Conservation (phyloP, 352 stramenopile species). For the Halophytophthora batemanensis region DNA sequence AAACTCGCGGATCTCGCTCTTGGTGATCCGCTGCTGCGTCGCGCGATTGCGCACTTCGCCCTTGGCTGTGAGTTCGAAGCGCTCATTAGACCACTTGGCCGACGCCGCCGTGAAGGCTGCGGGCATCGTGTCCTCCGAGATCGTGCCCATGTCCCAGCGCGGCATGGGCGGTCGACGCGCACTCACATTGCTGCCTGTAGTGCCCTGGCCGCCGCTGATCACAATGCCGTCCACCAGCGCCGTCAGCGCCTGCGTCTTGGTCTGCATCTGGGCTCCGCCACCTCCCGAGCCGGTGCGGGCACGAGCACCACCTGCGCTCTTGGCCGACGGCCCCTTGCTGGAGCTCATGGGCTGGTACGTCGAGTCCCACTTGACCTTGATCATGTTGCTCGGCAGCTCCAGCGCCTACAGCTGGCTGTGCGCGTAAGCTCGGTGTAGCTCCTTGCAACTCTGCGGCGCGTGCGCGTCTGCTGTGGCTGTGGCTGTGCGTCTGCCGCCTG, state of each 20-base stretch:
- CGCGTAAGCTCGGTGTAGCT: too few species aligned
- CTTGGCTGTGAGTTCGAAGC: slow-evolving; percentile 53
- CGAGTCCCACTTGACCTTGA: slow-evolving; percentile 72
- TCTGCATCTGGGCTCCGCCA: slow-evolving; percentile 2
- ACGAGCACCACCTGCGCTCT: not conserved
- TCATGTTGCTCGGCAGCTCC: too few species aligned
- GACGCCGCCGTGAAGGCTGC: slow-evolving; percentile 35
- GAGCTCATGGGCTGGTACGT: slow-evolving; percentile 24
- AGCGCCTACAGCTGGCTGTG: too few species aligned
- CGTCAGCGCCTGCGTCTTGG: slow-evolving; percentile 21
- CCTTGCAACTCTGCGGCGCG: too few species aligned
- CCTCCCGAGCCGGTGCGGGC: slow-evolving; percentile 2
- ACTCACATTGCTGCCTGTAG: slow-evolving; percentile 11
- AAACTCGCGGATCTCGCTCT: slow-evolving; percentile 63
- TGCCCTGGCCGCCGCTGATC: slow-evolving; percentile 14
- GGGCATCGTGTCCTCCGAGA: slow-evolving; percentile 61
- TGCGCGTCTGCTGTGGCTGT: too few species aligned
- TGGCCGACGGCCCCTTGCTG: not conserved
- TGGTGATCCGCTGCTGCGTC: slow-evolving; percentile 54
- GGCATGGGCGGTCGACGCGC: slow-evolving; percentile 21
- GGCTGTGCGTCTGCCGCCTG: too few species aligned
- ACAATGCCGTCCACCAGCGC: slow-evolving; percentile 44
- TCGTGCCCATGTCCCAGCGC: slow-evolving; percentile 75
- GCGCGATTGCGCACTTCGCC: slow-evolving; percentile 52
- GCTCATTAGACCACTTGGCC: slow-evolving; percentile 48